Evolutionary conservation across 2,329 filamentous ascomycete species (phyloP).

Genomic region (Berkeleyomyces basicola): DNA sequence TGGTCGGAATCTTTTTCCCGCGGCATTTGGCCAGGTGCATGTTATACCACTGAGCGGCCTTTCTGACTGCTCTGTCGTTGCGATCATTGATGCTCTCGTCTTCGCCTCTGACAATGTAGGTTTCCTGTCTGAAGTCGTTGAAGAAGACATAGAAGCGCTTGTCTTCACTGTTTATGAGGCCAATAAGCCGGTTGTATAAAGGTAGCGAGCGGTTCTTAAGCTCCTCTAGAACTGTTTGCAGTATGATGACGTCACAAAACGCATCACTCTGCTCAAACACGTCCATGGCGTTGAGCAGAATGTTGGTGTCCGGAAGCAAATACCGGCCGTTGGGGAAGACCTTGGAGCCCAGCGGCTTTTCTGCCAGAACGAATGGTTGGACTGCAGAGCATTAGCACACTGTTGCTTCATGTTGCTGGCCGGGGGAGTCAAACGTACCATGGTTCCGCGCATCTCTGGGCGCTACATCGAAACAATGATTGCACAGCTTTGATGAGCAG

Average conservation of each 20-base stretch:
- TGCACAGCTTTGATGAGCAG: constrained; percentile 83
- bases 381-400: constrained; percentile 23
- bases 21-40: constrained; percentile 58
- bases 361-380: constrained; percentile 72
- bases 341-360: constrained; percentile 70
- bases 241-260: constrained; percentile 90
- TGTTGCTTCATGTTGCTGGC: neutral
- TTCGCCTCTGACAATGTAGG: constrained; percentile 55
- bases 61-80: constrained; percentile 81
- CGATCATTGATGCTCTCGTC: constrained; percentile 90
- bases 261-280: constrained; percentile 81
- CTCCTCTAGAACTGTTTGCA: constrained; percentile 94
- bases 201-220: constrained; percentile 85
- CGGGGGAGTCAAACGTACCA: constrained; percentile 33
- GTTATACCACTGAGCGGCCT: constrained; percentile 77
- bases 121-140: constrained; percentile 93
- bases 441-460: constrained; percentile 66
- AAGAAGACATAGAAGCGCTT: constrained; percentile 99
- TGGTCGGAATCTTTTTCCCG: constrained; percentile 46
- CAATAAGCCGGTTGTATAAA: constrained; percentile 82
- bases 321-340: constrained; percentile 79
- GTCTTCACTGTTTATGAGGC: constrained; percentile 83
- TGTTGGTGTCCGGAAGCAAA: constrained; percentile 89
- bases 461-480: constrained; percentile 53
- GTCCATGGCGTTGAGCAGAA: constrained; percentile 89